Conservation (phyloP, 2,329 filamentous ascomycete genomes). For the Diaporthe sp. region DNA sequence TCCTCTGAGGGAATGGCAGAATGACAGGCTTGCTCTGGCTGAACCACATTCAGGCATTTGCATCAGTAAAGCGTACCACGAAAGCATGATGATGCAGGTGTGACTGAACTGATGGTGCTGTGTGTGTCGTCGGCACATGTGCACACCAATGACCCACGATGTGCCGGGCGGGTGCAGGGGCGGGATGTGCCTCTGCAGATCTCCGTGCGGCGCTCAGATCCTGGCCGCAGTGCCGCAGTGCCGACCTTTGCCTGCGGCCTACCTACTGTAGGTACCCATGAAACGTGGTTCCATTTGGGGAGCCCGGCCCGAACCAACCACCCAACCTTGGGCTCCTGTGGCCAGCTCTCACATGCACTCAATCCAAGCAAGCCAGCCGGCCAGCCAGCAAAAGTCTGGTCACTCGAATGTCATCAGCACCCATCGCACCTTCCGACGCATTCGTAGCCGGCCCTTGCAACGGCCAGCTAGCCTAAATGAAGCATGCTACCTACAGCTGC, state of each 20-base stretch:
- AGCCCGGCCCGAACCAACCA: background rate
- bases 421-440: constrained; percentile 5
- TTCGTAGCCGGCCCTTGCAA: background rate
- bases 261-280: background rate
- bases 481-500: constrained; percentile 19
- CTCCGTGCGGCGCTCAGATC: constrained; percentile 12
- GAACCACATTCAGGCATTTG: background rate
- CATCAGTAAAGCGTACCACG: background rate
- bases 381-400: background rate
- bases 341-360: background rate
- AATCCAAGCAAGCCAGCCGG: background rate
- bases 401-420: background rate
- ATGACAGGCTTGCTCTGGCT: background rate
- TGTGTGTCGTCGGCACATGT: background rate
- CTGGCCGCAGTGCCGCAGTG: background rate
- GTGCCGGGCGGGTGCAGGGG: constrained; percentile 6
- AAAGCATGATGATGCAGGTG: background rate
- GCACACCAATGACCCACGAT: background rate
- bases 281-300: constrained; percentile 20
- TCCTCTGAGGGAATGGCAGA: background rate
- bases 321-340: background rate
- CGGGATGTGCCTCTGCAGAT: constrained; percentile 20
- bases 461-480: constrained; percentile 21
- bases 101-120: background rate
- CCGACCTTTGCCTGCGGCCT: background rate